Percentiles rank a stretch among this genome's conserved stretches.
Evolutionary conservation across 202 grass and related monocot genomes (phyloP).

Genomic region (Schoenoplectus tabernaemontani): DNA sequence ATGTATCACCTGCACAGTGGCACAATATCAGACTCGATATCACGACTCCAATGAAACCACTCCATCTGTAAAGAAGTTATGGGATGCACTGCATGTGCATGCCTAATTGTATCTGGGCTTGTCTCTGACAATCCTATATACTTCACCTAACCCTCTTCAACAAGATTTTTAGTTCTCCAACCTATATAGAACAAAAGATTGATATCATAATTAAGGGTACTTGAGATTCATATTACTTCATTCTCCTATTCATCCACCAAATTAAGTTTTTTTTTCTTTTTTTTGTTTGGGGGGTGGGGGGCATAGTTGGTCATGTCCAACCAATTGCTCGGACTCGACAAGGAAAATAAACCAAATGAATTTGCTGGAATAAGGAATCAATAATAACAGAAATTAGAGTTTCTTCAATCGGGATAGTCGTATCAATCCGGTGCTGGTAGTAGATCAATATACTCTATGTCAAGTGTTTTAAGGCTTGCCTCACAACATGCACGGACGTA

Average conservation of each 20-base stretch:
- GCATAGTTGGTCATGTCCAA: background rate
- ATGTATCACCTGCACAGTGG: constrained; percentile 26
- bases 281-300: background rate
- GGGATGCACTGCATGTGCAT: constrained; percentile 32
- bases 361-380: background rate
- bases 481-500: constrained; percentile 51
- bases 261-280: background rate
- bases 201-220: background rate
- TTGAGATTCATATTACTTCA: background rate
- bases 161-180: constrained; percentile 36
- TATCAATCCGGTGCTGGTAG: constrained; percentile 64
- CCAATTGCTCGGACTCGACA: background rate
- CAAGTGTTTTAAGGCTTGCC: constrained; percentile 47
- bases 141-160: constrained; percentile 33
- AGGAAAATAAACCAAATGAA: background rate
- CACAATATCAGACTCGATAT: constrained; percentile 29
- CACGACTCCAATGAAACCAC: constrained; percentile 27
- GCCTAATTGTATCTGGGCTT: constrained; percentile 31
- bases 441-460: constrained; percentile 61
- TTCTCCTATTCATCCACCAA: background rate
- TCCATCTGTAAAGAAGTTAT: constrained; percentile 25
- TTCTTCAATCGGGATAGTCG: constrained; percentile 52
- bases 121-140: constrained; percentile 33
- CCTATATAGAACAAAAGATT: background rate
- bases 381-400: constrained; percentile 31